Percentiles rank a stretch among this genome's conserved stretches.
phyloP scores from a whole-genome alignment of 495 filamentous ascomycete species.

The Baudoinia panamericana region DNA sequence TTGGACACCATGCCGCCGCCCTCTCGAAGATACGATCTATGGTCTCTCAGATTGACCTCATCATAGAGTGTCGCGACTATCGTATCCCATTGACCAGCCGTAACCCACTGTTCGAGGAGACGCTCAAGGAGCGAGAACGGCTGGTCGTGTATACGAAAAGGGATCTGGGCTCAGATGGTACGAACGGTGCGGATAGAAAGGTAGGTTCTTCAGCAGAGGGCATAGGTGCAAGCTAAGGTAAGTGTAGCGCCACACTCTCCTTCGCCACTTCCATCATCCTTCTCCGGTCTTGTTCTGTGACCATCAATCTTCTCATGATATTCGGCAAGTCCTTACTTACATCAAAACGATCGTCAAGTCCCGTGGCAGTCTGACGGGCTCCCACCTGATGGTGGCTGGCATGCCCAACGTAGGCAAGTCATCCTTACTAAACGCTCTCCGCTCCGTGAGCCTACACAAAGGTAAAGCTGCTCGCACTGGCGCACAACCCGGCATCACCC shows the following conservation, averaged over 20 bases:
- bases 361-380: constrained; percentile 47
- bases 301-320: constrained; percentile 36
- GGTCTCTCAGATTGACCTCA: constrained; percentile 68
- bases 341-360: constrained; percentile 36
- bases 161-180: constrained; percentile 53
- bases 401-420: constrained; percentile 97
- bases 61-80: constrained; percentile 92
- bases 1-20: constrained; percentile 87
- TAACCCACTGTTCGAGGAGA: constrained; percentile 82
- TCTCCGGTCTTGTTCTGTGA: constrained; percentile 51
- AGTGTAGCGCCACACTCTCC: constrained; percentile 21
- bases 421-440: constrained; percentile 75
- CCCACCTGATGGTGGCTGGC: constrained; percentile 74
- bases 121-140: constrained; percentile 45
- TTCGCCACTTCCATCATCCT: constrained; percentile 46
- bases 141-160: constrained; percentile 85
- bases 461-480: constrained; percentile 75
- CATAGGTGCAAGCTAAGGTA: constrained; percentile 1
- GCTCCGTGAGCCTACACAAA: constrained; percentile 50
- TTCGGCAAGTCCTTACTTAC: constrained; percentile 44
- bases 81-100: constrained; percentile 75
- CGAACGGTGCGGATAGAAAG: constrained; percentile 19
- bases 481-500: constrained; percentile 74
- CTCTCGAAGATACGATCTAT: constrained; percentile 71
- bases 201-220: constrained; percentile 16